phyloP scores from a whole-genome alignment of 768 basidiomycete species.

The Lepiota subincarnata region DNA sequence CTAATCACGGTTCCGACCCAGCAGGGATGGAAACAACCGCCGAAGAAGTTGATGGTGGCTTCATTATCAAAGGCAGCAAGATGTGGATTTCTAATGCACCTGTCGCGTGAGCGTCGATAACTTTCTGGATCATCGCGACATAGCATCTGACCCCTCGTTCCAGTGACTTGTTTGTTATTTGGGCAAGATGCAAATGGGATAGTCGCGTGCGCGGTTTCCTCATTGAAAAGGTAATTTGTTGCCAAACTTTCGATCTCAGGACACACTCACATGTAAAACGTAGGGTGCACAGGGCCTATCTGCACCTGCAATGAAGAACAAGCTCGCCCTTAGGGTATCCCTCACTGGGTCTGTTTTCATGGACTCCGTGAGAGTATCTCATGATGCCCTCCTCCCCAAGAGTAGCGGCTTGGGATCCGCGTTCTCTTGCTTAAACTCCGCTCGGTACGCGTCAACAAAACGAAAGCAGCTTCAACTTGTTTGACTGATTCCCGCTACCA shows the following conservation, averaged over 20 bases:
- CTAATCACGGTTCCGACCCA: slow-evolving; percentile 96
- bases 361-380: slow-evolving; percentile 79
- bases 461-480: slow-evolving; percentile 9
- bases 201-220: slow-evolving; percentile 85
- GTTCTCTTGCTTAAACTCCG: slow-evolving; percentile 91
- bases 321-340: slow-evolving; percentile 84
- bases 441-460: slow-evolving; percentile 40
- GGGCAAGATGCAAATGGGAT: slow-evolving; percentile 97
- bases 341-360: slow-evolving; percentile 87
- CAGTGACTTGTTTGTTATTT: slow-evolving; percentile 87
- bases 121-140: not conserved
- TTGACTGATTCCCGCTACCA: slow-evolving; percentile 18
- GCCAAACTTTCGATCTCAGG: not conserved
- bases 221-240: slow-evolving; percentile 71
- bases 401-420: slow-evolving; percentile 77
- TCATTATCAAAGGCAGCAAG: slow-evolving; percentile 85
- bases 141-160: slow-evolving; percentile 10
- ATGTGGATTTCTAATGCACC: slow-evolving; percentile 98
- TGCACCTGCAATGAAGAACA: slow-evolving; percentile 88
- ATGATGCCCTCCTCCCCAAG: slow-evolving; percentile 73
- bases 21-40: slow-evolving; percentile 97
- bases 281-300: slow-evolving; percentile 80
- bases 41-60: slow-evolving; percentile 80
- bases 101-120: slow-evolving; percentile 58
- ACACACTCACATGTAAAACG: not conserved